phyloP scores from a whole-genome alignment of 768 basidiomycete species.

The Gloeostereum incarnatum region DNA sequence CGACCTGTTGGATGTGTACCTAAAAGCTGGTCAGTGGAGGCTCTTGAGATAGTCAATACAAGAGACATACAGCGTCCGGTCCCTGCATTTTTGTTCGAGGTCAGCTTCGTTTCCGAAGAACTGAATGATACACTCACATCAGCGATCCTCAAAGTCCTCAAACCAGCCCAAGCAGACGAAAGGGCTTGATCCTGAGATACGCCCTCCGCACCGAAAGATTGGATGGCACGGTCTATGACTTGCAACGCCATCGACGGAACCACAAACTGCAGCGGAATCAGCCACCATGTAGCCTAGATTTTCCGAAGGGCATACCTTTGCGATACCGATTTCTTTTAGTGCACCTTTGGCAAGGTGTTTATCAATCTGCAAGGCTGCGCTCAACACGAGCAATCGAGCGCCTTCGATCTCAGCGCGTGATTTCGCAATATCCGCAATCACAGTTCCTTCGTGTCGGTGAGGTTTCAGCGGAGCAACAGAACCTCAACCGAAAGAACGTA shows the following conservation, averaged over 20 bases:
- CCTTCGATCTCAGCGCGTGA: conserved; percentile 91
- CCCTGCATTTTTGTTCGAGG: conserved; percentile 35
- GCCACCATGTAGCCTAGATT: not conserved
- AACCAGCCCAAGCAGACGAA: conserved; percentile 64
- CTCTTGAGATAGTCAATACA: not conserved
- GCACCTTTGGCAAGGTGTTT: conserved; percentile 88
- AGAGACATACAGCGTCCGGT: conserved; percentile 58
- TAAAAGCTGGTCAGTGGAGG: conserved; percentile 18
- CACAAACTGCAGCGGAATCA: conserved; percentile 54
- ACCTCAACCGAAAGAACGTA: conserved; percentile 12
- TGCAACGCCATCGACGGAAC: conserved; percentile 85
- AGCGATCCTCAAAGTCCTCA: conserved; percentile 84
- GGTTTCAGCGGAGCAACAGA: not conserved
- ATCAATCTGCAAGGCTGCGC: conserved; percentile 93
- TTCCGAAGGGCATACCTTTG: conserved; percentile 53
- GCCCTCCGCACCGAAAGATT: conserved; percentile 95
- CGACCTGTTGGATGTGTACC: conserved; percentile 95
- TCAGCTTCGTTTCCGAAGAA: not conserved
- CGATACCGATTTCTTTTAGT: conserved; percentile 94
- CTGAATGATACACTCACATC: conserved; percentile 41
- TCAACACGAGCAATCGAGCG: conserved; percentile 80
- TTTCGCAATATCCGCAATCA: conserved; percentile 85
- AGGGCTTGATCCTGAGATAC: conserved; percentile 84
- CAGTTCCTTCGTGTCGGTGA: conserved; percentile 46
- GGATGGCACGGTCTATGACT: conserved; percentile 93